Percentiles rank a stretch among this genome's conserved stretches.
Evolutionary conservation across 257 asterid species (phyloP).

Genomic region (Capsicum chinense): DNA sequence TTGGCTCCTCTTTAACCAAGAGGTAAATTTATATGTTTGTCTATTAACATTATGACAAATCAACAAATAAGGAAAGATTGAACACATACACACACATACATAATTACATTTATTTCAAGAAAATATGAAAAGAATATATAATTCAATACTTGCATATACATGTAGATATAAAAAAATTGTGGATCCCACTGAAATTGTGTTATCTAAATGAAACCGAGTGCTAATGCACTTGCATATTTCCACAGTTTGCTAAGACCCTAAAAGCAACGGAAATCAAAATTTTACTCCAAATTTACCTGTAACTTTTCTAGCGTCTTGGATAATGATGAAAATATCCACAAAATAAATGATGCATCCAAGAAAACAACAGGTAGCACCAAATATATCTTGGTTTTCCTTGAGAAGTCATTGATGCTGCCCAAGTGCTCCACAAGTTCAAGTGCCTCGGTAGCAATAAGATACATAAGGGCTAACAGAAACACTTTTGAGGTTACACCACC

Average conservation of each 20-base stretch:
- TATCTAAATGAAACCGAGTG: neutral
- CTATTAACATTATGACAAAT: neutral
- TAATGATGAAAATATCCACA: constrained; percentile 51
- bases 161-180: neutral
- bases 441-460: constrained; percentile 44
- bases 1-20: neutral
- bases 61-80: neutral
- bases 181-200: neutral
- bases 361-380: constrained; percentile 47
- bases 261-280: neutral
- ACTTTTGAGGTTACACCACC: constrained; percentile 44
- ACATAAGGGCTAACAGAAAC: constrained; percentile 29
- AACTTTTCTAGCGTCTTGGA: constrained; percentile 48
- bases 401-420: constrained; percentile 49
- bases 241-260: constrained; percentile 11
- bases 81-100: neutral
- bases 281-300: constrained; percentile 41
- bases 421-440: constrained; percentile 49
- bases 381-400: constrained; percentile 46
- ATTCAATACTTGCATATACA: neutral
- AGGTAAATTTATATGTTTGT: neutral
- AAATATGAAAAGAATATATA: neutral
- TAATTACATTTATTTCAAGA: neutral
- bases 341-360: constrained; percentile 47
- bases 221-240: neutral